These are phyloP conservation scores for Middelhovenomyces tepae DNA, from an alignment of 805 yeast species.

Conservation along the genomic window DNA sequence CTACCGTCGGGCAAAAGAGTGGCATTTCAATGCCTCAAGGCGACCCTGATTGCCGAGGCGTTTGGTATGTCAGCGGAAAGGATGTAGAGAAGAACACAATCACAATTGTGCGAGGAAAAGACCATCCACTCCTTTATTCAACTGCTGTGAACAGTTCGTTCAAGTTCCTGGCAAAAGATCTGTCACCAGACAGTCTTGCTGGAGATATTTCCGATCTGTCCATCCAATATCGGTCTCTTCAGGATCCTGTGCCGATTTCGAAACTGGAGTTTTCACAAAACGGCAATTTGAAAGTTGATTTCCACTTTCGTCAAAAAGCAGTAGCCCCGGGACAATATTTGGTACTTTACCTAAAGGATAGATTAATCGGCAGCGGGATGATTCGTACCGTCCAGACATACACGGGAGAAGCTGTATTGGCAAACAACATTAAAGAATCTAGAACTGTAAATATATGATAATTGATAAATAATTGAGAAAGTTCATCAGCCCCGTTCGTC, in stretches of 20 bases:
- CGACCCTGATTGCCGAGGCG: constrained; percentile 60
- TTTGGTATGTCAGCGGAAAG: constrained; percentile 83
- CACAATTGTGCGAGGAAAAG: constrained; percentile 65
- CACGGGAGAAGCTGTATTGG: no score
- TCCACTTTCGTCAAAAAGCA: constrained; percentile 49
- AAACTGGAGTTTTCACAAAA: constrained; percentile 12
- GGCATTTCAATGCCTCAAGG: constrained; percentile 86
- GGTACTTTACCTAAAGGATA: constrained; percentile 58
- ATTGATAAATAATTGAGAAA: no score
- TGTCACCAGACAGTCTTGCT: no score
- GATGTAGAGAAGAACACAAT: constrained; percentile 55
- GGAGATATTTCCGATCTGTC: constrained; percentile 24
- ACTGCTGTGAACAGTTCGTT: constrained; percentile 34
- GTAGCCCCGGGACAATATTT: constrained; percentile 86
- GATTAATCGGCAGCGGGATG: constrained; percentile 49
- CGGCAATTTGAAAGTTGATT: constrained; percentile 29
- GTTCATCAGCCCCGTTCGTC: no score
- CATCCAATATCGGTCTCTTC: constrained; percentile 70
- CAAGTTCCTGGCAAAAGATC: constrained; percentile 6
- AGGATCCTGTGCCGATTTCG: constrained; percentile 40
- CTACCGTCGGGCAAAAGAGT: constrained; percentile 86
- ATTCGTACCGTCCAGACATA: no score
- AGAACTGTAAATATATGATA: no score
- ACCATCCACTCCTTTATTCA: constrained; percentile 47
- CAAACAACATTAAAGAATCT: no score